phyloP scores from a whole-genome alignment of 2,329 filamentous ascomycete species.

The Phyllosticta ampelicida region DNA sequence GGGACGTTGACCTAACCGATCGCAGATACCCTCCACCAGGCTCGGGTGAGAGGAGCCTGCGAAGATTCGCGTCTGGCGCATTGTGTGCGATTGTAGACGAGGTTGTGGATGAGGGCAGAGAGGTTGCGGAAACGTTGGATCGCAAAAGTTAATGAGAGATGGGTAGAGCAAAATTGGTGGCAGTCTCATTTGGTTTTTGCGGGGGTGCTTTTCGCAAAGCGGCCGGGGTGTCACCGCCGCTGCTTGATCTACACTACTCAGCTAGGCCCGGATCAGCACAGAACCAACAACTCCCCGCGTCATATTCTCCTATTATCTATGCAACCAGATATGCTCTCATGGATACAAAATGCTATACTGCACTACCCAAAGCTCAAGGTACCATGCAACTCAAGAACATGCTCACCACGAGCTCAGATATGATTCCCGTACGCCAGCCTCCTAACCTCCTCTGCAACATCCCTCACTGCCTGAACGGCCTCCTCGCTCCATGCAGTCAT shows the following conservation, averaged over 20 bases:
- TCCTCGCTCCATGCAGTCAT: conserved; percentile 23
- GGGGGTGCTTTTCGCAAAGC: conserved; percentile 6
- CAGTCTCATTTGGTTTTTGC: neutral
- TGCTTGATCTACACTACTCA: neutral
- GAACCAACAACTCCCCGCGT: too few species aligned
- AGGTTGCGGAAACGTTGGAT: neutral
- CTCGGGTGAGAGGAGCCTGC: conserved; percentile 54
- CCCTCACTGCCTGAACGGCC: conserved; percentile 14
- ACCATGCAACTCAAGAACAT: neutral
- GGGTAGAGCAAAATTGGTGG: neutral
- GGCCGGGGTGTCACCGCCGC: neutral
- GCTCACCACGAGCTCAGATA: neutral
- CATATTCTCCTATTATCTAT: too few species aligned
- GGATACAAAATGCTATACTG: neutral
- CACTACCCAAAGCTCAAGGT: neutral
- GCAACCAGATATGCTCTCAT: neutral
- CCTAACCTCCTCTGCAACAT: conserved; percentile 9
- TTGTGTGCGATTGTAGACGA: conserved; percentile 19
- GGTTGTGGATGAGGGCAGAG: neutral
- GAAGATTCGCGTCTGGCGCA: conserved; percentile 59
- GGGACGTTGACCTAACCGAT: conserved; percentile 50
- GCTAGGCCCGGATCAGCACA: too few species aligned
- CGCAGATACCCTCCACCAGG: conserved; percentile 55
- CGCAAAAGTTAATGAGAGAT: neutral
- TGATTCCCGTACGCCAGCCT: conserved; percentile 1